phyloP scores from a whole-genome alignment of 2,329 filamentous ascomycete genomes.

The Cercospora nicotianae region DNA sequence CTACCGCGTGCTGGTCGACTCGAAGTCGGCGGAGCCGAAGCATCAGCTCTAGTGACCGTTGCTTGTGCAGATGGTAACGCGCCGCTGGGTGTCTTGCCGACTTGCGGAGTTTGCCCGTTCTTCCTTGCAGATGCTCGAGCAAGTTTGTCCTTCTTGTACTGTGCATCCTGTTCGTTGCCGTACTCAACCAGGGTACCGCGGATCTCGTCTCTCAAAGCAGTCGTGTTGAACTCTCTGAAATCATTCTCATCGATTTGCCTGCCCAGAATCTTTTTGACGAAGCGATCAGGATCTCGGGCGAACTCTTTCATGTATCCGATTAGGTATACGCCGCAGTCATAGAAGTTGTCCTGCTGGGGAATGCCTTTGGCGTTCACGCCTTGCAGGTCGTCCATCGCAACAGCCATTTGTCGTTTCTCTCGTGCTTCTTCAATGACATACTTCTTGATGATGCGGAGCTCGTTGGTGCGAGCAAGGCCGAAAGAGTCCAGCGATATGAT shows the following conservation, averaged over 20 bases:
- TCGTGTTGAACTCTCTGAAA: constrained; percentile 57
- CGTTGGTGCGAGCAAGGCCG: constrained; percentile 61
- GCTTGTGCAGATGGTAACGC: neutral
- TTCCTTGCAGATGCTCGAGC: constrained; percentile 11
- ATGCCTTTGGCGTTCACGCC: constrained; percentile 72
- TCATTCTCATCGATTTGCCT: constrained; percentile 60
- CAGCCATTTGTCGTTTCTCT: constrained; percentile 57
- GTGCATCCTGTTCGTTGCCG: constrained; percentile 57
- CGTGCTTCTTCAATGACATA: constrained; percentile 75
- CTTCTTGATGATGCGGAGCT: constrained; percentile 68
- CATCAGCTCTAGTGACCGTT: neutral
- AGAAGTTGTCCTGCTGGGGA: constrained; percentile 78
- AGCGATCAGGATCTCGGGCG: constrained; percentile 68
- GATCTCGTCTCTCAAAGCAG: constrained; percentile 63
- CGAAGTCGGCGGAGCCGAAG: neutral
- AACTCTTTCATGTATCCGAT: constrained; percentile 84
- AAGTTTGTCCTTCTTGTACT: constrained; percentile 39
- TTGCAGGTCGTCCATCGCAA: constrained; percentile 49
- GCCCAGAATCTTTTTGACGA: constrained; percentile 65
- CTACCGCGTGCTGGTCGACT: constrained; percentile 5
- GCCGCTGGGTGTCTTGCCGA: neutral
- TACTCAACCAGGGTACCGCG: constrained; percentile 65
- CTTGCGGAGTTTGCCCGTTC: neutral
- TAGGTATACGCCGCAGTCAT: constrained; percentile 86
- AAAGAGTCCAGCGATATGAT: constrained; percentile 91